phyloP scores from a whole-genome alignment of 345 rosid genomes.

The thale cress (Arabidopsis thaliana) region TAIR10.1 NC_003070.9:1449001-1449500 shows the following conservation, averaged over 20 bases:
- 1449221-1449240: conserved; percentile 52
- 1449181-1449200: too few species aligned
- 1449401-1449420: conserved; percentile 86
- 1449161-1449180: neutral
- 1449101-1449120: neutral
- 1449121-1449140: neutral
- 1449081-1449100: conserved; percentile 9
- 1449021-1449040: conserved; percentile 73
- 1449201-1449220: neutral
- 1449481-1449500: conserved; percentile 89
- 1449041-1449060: conserved; percentile 58
- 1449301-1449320: conserved; percentile 44
- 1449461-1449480: conserved; percentile 83
- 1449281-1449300: conserved; percentile 48
- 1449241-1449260: conserved; percentile 70
- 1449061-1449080: conserved; percentile 52
- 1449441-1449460: conserved; percentile 92
- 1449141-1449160: neutral
- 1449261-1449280: conserved; percentile 76
- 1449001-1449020: conserved; percentile 85
- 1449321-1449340: conserved; percentile 79
- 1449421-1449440: conserved; percentile 89
- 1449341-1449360: conserved; percentile 98
- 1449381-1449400: conserved; percentile 92
- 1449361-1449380: conserved; percentile 94